These are phyloP conservation scores for Globisporangium spiculum DNA, from an alignment of 352 stramenopile species.

Conservation along the genomic window DNA sequence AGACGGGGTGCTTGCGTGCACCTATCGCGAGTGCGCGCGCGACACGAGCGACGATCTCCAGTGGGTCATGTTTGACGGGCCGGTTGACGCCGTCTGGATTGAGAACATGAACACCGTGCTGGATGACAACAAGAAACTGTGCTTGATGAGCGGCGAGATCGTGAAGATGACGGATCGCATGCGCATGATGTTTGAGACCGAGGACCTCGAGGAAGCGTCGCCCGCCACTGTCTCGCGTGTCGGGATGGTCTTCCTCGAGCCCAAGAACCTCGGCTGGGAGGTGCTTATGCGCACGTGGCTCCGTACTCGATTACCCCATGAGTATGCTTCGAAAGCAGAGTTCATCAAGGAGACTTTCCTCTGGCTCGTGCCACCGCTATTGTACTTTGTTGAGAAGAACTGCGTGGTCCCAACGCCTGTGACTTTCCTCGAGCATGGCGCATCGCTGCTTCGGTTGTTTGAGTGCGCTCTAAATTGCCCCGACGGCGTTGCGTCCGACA, in stretches of 20 bases:
- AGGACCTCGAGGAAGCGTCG: conserved; percentile 87
- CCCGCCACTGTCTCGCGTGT: conserved; percentile 90
- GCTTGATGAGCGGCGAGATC: conserved; percentile 93
- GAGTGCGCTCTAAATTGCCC: conserved; percentile 73
- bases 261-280: conserved; percentile 89
- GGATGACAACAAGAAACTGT: conserved; percentile 94
- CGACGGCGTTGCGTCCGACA: conserved; percentile 61
- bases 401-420: conserved; percentile 82
- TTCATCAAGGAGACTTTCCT: conserved; percentile 81
- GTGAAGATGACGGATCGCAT: conserved; percentile 94
- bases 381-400: conserved; percentile 92
- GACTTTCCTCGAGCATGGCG: conserved; percentile 89
- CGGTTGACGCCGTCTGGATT: conserved; percentile 94
- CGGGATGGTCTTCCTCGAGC: conserved; percentile 93
- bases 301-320: conserved; percentile 39
- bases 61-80: conserved; percentile 94
- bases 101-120: conserved; percentile 96
- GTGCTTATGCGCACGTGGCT: conserved; percentile 88
- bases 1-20: conserved; percentile 92
- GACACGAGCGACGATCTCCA: conserved; percentile 83
- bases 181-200: conserved; percentile 96
- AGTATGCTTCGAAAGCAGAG: conserved; percentile 31
- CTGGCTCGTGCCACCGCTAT: conserved; percentile 88
- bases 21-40: conserved; percentile 90
- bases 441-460: conserved; percentile 77